Evolutionary conservation across 164 flowering plant species (phyloP).

Genomic region (Vitis labrusca): DNA sequence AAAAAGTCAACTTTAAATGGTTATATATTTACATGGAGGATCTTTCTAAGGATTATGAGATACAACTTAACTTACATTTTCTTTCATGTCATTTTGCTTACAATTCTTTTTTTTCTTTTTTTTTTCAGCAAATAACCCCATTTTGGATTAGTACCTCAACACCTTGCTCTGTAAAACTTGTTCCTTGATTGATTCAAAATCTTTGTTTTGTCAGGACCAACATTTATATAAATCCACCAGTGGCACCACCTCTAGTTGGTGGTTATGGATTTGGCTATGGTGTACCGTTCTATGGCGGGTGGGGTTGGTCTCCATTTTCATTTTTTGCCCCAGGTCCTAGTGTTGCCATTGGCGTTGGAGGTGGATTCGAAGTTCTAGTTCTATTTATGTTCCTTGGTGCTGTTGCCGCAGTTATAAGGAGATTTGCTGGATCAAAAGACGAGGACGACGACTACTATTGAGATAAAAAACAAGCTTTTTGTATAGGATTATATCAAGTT

Average conservation of each 20-base stretch:
- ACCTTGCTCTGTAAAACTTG: neutral
- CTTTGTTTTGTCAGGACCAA: constrained; percentile 64
- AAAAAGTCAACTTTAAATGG: too few relatives aligned
- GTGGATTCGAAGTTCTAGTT: constrained; percentile 70
- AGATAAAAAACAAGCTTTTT: too few relatives aligned
- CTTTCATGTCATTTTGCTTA: too few relatives aligned
- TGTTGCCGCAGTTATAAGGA: constrained; percentile 65
- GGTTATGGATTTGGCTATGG: constrained; percentile 87
- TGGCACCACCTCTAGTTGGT: constrained; percentile 87
- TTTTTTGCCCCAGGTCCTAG: constrained; percentile 88
- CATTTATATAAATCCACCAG: constrained; percentile 78
- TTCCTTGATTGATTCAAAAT: neutral
- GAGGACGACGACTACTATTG: constrained; percentile 56
- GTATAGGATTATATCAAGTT: too few relatives aligned
- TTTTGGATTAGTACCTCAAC: neutral
- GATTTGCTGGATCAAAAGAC: constrained; percentile 50
- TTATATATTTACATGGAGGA: too few relatives aligned
- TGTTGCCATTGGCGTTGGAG: constrained; percentile 83
- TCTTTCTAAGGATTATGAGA: too few relatives aligned
- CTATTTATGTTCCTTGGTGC: constrained; percentile 72
- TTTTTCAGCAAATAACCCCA: too few relatives aligned
- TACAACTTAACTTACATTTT: too few relatives aligned
- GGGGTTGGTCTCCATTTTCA: constrained; percentile 97
- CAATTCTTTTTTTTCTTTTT: too few relatives aligned
- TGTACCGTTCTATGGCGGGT: constrained; percentile 79